phyloP scores from a whole-genome alignment of 176 grass and related monocot genomes.

The Eleusine coracana region DNA sequence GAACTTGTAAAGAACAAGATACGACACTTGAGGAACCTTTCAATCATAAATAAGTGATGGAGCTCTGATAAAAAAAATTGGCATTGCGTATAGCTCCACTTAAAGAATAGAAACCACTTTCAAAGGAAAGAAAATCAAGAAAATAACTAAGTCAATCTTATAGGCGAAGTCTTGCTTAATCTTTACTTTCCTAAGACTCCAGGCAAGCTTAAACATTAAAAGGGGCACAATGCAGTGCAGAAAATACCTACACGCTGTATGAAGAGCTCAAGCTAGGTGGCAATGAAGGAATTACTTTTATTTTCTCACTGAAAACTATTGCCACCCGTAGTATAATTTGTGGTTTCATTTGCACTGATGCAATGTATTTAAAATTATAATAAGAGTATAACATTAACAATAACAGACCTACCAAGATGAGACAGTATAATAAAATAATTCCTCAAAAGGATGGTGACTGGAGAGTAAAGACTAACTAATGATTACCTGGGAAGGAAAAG shows the following conservation, averaged over 20 bases:
- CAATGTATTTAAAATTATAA: conserved; percentile 19
- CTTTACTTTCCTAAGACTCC: neutral
- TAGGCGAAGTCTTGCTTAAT: neutral
- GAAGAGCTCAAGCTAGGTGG: too few species aligned
- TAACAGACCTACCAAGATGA: conserved; percentile 11
- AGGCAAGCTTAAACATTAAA: neutral
- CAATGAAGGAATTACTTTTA: neutral
- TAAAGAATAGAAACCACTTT: neutral
- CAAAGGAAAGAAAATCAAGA: neutral
- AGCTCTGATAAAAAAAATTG: conserved; percentile 6
- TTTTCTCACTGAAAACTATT: neutral
- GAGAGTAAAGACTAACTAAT: conserved; percentile 4
- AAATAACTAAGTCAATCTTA: neutral
- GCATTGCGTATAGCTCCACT: neutral
- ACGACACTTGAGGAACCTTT: conserved; percentile 1
- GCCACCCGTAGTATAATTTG: neutral
- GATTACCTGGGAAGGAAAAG: conserved; percentile 83
- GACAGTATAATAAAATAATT: conserved; percentile 12
- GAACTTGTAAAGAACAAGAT: conserved; percentile 17
- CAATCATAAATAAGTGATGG: neutral
- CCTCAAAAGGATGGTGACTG: neutral
- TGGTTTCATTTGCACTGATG: conserved; percentile 17
- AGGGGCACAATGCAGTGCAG: neutral
- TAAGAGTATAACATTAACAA: conserved; percentile 15
- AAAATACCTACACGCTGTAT: neutral